These are phyloP conservation scores for Cercospora citrullina DNA, from an alignment of 2,329 filamentous ascomycete species.

Conservation along the genomic window DNA sequence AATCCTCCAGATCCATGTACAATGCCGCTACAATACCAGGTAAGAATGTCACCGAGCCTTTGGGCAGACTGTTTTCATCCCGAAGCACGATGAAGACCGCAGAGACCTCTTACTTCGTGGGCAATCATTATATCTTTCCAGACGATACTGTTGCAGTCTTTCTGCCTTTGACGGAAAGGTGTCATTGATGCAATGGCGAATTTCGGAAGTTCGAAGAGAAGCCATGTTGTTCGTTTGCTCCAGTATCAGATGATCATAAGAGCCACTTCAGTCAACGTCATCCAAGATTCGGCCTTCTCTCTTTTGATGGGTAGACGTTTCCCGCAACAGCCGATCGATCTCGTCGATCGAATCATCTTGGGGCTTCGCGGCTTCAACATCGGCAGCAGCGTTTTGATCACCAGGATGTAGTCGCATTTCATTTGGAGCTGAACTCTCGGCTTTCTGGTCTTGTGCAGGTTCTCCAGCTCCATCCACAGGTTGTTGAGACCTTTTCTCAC, in stretches of 20 bases:
- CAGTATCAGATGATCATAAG: neutral
- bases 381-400: slow-evolving; percentile 23
- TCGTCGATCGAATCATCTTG: slow-evolving; percentile 18
- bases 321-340: slow-evolving; percentile 24
- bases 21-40: neutral
- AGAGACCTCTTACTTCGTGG: neutral
- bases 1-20: neutral
- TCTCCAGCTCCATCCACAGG: neutral
- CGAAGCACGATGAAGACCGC: neutral
- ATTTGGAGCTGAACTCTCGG: neutral
- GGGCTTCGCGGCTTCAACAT: neutral
- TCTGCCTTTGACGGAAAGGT: neutral
- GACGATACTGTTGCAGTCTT: neutral
- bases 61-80: neutral
- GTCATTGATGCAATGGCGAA: too few species aligned
- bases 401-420: slow-evolving; percentile 27
- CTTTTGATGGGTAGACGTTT: slow-evolving; percentile 26
- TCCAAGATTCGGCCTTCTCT: slow-evolving; percentile 2
- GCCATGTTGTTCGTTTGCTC: neutral
- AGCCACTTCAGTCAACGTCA: neutral
- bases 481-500: neutral
- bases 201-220: neutral
- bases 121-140: neutral
- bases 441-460: neutral
- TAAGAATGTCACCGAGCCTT: neutral